phyloP scores from a whole-genome alignment of 257 asterid genomes.

The Solanum sejunctum region DNA sequence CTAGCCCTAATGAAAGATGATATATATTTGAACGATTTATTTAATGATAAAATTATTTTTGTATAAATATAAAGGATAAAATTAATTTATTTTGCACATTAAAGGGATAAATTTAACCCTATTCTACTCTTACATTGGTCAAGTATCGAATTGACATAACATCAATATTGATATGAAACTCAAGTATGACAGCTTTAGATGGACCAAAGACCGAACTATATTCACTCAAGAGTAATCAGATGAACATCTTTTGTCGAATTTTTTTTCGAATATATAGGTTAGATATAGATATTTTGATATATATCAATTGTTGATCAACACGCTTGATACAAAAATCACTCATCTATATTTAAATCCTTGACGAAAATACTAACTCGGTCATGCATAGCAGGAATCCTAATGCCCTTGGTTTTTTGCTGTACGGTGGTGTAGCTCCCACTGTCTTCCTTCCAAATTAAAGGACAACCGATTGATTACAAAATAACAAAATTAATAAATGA shows the following conservation, averaged over 20 bases:
- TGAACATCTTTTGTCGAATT: no score
- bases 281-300: no score
- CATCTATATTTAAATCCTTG: no score
- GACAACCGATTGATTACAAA: not conserved
- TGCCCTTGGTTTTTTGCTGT: not conserved
- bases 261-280: no score
- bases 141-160: not conserved
- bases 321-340: no score
- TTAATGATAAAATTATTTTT: not conserved
- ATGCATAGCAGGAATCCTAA: not conserved
- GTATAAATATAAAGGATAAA: not conserved
- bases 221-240: no score
- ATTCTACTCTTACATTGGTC: not conserved
- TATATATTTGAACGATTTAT: not conserved
- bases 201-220: not conserved
- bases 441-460: not conserved
- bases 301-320: no score
- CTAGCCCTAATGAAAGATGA: not conserved
- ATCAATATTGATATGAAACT: not conserved
- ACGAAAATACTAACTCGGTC: no score
- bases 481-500: constrained; percentile 4
- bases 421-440: not conserved
- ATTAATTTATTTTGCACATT: not conserved
- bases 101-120: not conserved
- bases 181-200: not conserved